Evolutionary conservation across 345 rosid species (phyloP).

Genomic region (Nasturtium officinale): DNA sequence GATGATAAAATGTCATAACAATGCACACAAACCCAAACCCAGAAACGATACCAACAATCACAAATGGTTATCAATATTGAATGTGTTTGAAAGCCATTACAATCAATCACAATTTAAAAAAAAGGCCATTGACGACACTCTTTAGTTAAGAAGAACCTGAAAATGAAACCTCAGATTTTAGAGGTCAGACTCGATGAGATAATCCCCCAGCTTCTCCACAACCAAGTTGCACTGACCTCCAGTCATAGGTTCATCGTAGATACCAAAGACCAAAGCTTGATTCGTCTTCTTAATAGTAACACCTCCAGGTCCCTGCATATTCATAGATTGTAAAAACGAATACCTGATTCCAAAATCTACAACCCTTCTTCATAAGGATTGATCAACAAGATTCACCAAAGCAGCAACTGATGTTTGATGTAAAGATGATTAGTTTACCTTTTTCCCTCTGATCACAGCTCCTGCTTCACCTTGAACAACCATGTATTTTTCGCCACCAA

Average conservation of each 20-base stretch:
- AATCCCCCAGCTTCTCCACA: conserved; percentile 60
- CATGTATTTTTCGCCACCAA: conserved; percentile 82
- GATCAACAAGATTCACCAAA: not conserved
- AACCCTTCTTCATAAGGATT: not conserved
- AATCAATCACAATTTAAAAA: conserved; percentile 36
- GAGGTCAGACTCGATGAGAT: conserved; percentile 73
- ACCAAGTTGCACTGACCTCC: conserved; percentile 47
- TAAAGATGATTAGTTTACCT: conserved; percentile 51
- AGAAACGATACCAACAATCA: conserved; percentile 26
- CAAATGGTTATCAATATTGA: conserved; percentile 29
- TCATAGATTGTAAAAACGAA: conserved; percentile 4
- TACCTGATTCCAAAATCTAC: not conserved
- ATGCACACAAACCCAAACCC: conserved; percentile 24
- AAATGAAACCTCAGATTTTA: conserved; percentile 30
- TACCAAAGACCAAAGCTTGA: conserved; percentile 44
- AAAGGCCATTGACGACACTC: conserved; percentile 2
- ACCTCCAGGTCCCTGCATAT: conserved; percentile 76
- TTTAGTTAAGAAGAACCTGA: not conserved
- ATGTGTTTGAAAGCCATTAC: conserved; percentile 32
- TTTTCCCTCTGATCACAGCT: conserved; percentile 87
- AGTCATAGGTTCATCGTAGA: conserved; percentile 47
- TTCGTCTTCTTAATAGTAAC: conserved; percentile 74
- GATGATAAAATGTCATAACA: conserved; percentile 33
- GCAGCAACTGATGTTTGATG: not conserved
- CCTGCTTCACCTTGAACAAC: conserved; percentile 86